Base-by-base conservation (phyloP, 768 basidiomycete genomes). In the Clathrus columnatus region DNA sequence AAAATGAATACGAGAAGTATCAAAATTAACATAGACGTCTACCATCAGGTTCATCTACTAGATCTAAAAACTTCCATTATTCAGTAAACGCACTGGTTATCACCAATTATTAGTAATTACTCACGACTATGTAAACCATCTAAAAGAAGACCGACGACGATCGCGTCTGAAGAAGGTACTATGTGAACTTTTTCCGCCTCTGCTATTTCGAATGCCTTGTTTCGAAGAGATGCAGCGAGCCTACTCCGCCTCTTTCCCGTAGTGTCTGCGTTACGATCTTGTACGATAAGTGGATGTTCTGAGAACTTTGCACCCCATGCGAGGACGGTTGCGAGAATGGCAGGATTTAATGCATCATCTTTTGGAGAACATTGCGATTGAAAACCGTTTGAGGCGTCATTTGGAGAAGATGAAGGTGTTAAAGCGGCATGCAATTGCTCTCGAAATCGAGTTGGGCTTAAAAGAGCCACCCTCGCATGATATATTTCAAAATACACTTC, bases 301-400 rank as follows among this genome's bases (percentile, higher is more conserved):
- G 91, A 92, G 67, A 95, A 95, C 62, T 92, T 91, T 32, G 89
- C 84, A 26, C 93, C 93, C 86, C 88, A 94, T 0, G 91, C 89
- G 51, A 96, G 73, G 7, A 93, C 85, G 1, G 87, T 85, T 5
- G 93, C 93, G 50, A 95, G 78, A 20, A 93, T 74, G 5, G 85
- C 83, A 30, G 83, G 85, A 64, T 85, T 85, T 24, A 83, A 21
- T 62, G 62, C 11, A 62, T n/a, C n/a, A n/a, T n/a, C n/a, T n/a
- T n/a, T n/a, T 30, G 30, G 14, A 52, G 60, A 24, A 45, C 51
- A 23, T 42, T 48, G 23, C 29, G 48, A 50, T 20, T 56, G 56
- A 45, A n/a, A 42, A 27, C 36, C 16, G 23, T 29, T 30, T 51
- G 42, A 23, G 30, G 47, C 47, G 36, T 24, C 10, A 11, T 36